Percentiles rank a stretch among this genome's conserved stretches.
Evolutionary conservation across 148 eudicot genomes (phyloP).

Genomic region (Suaeda aralocaspica): DNA sequence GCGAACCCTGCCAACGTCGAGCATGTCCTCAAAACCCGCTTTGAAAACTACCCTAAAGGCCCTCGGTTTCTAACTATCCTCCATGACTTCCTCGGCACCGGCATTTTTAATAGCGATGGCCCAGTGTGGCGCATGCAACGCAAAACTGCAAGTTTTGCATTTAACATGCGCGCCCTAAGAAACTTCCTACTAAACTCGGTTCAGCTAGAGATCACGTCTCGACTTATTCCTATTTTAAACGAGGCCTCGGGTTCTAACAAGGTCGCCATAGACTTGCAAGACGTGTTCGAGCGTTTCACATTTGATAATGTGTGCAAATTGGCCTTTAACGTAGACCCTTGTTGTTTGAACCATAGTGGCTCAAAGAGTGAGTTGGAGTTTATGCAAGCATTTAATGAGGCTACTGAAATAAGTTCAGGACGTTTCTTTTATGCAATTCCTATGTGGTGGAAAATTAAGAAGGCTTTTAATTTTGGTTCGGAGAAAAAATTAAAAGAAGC

Average conservation of each 20-base stretch:
- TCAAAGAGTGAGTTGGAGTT: slow-evolving; percentile 43
- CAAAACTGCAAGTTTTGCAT: slow-evolving; percentile 51
- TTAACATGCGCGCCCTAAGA: slow-evolving; percentile 36
- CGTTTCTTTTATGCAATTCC: slow-evolving; percentile 55
- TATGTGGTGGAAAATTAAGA: slow-evolving; percentile 35
- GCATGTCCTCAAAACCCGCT: slow-evolving; percentile 46
- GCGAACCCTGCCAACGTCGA: slow-evolving; percentile 48
- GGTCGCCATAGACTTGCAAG: slow-evolving; percentile 41
- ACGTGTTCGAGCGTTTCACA: slow-evolving; percentile 39
- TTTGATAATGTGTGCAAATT: slow-evolving; percentile 59
- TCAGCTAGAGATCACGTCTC: slow-evolving; percentile 27
- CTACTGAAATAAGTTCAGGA: slow-evolving; percentile 44
- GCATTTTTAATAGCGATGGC: slow-evolving; percentile 55
- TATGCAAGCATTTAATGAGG: slow-evolving; percentile 64
- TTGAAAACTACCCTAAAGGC: slow-evolving; percentile 53
- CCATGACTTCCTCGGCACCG: slow-evolving; percentile 43
- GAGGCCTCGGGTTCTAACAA: slow-evolving; percentile 10
- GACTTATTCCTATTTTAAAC: slow-evolving; percentile 34
- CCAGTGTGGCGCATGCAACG: slow-evolving; percentile 43
- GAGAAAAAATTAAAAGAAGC: slow-evolving; percentile 47
- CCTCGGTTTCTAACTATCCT: slow-evolving; percentile 27
- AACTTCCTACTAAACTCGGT: slow-evolving; percentile 32
- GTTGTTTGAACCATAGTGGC: slow-evolving; percentile 43
- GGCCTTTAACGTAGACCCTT: slow-evolving; percentile 76
- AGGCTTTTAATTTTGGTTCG: slow-evolving; percentile 43